Evolutionary conservation across 2,329 filamentous ascomycete species (phyloP).

Genomic region (Leptodontidium sp.): DNA sequence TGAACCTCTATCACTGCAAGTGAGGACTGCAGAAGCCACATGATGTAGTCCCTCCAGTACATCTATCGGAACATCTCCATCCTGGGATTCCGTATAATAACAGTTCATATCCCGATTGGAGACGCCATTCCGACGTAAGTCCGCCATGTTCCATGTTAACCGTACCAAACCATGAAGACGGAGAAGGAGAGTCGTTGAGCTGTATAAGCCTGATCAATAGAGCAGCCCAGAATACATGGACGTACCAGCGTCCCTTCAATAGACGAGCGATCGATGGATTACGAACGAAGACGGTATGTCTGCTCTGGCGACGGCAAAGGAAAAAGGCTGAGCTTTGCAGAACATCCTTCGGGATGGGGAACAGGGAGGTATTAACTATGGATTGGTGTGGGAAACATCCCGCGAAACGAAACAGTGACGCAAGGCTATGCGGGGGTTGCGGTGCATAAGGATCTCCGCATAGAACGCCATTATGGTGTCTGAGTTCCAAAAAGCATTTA

Average conservation of each 20-base stretch:
- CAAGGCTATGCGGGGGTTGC: neutral
- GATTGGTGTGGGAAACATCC: neutral
- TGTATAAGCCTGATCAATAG: neutral
- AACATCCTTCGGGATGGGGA: neutral
- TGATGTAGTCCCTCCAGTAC: neutral
- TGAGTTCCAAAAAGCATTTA: slow-evolving; percentile 4
- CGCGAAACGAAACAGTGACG: slow-evolving; percentile 6
- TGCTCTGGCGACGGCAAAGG: neutral
- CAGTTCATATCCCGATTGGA: slow-evolving; percentile 3
- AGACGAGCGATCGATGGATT: neutral
- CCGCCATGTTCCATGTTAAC: slow-evolving; percentile 2
- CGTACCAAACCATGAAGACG: neutral
- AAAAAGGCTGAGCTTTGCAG: neutral
- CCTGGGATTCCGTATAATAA: neutral
- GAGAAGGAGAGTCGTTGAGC: neutral
- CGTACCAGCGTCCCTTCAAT: slow-evolving; percentile 6
- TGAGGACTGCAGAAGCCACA: neutral
- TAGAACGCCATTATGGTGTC: neutral
- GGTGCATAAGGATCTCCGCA: slow-evolving; percentile 3
- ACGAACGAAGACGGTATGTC: neutral
- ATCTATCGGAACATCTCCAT: neutral
- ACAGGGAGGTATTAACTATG: neutral
- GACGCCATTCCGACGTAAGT: neutral
- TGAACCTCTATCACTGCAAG: neutral
- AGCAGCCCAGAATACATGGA: neutral